phyloP scores from a whole-genome alignment of 1,139 yeast species.

The Meyerozyma elateridarum region DNA sequence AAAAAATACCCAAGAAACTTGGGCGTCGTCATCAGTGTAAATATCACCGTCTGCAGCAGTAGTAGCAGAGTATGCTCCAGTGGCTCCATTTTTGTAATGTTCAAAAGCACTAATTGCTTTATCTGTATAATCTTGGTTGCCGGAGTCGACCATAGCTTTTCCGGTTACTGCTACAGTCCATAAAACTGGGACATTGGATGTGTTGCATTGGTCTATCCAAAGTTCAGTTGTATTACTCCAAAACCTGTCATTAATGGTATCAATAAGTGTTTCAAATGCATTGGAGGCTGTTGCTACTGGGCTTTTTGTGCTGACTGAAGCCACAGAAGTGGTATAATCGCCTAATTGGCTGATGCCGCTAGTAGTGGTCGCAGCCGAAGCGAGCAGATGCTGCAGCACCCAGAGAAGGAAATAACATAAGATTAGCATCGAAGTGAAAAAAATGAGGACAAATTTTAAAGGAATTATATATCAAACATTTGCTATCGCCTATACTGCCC shows the following conservation, averaged over 20 bases:
- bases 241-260: neutral
- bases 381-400: too few relatives aligned
- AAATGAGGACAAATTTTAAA: too few relatives aligned
- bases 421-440: too few relatives aligned
- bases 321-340: slow-evolving; percentile 13
- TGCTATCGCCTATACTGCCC: too few relatives aligned
- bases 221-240: neutral
- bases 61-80: slow-evolving; percentile 30
- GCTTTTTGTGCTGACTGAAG: slow-evolving; percentile 12
- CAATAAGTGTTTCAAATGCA: neutral
- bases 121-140: too few relatives aligned
- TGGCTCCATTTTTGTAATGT: slow-evolving; percentile 9
- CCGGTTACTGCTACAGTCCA: slow-evolving; percentile 14
- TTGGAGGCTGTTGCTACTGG: neutral
- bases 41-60: slow-evolving; percentile 26
- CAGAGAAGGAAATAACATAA: too few relatives aligned
- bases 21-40: slow-evolving; percentile 35
- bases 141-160: slow-evolving; percentile 7
- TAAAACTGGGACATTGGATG: slow-evolving; percentile 6
- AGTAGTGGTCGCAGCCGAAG: slow-evolving; percentile 17
- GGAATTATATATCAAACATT: too few relatives aligned
- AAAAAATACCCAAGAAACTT: slow-evolving; percentile 28
- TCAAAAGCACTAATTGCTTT: slow-evolving; percentile 6
- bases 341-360: slow-evolving; percentile 6
- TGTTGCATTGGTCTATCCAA: slow-evolving; percentile 1